phyloP scores from a whole-genome alignment of 1,139 yeast species.

The Pichiaceae sp. region DNA sequence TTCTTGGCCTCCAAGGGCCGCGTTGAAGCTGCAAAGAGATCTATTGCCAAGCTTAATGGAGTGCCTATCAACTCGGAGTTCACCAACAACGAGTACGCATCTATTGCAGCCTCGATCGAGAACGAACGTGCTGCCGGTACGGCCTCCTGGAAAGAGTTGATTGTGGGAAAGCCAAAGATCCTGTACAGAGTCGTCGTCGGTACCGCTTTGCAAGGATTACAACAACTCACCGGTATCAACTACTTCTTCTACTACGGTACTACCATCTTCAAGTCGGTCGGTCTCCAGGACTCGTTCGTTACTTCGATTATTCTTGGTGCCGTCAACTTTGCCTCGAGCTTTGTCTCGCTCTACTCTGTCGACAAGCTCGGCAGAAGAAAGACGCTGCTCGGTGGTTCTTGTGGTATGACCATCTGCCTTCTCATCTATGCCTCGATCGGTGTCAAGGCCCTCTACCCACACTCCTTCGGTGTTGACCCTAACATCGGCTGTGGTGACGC shows the following conservation, averaged over 20 bases:
- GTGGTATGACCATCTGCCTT: constrained; percentile 57
- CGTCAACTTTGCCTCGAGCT: constrained; percentile 71
- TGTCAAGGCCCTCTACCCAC: constrained; percentile 50
- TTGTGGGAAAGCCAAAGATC: constrained; percentile 60
- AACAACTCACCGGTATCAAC: constrained; percentile 75
- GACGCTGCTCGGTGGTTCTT: constrained; percentile 55
- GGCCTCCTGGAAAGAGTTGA: constrained; percentile 61
- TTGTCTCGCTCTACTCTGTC: constrained; percentile 56
- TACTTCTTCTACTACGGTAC: constrained; percentile 81
- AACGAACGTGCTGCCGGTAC: constrained; percentile 54
- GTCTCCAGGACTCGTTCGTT: constrained; percentile 63
- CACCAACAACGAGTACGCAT: constrained; percentile 49
- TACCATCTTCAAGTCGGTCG: constrained; percentile 68
- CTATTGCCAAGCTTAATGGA: constrained; percentile 58
- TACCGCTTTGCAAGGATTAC: constrained; percentile 55
- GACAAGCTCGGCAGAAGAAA: constrained; percentile 67
- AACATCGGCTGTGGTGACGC: constrained; percentile 56
- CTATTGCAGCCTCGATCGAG: constrained; percentile 56
- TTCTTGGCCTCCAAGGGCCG: constrained; percentile 47
- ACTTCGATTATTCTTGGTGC: constrained; percentile 72
- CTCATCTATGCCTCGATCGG: constrained; percentile 65
- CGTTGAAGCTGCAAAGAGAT: constrained; percentile 49
- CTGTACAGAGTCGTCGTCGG: constrained; percentile 61
- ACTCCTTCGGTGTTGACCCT: constrained; percentile 28
- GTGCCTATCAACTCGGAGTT: constrained; percentile 53